Percentiles rank a stretch among this genome's conserved stretches.
Conservation (phyloP, 108 stramenopile species). For the Asterionellopsis glacialis region DNA sequence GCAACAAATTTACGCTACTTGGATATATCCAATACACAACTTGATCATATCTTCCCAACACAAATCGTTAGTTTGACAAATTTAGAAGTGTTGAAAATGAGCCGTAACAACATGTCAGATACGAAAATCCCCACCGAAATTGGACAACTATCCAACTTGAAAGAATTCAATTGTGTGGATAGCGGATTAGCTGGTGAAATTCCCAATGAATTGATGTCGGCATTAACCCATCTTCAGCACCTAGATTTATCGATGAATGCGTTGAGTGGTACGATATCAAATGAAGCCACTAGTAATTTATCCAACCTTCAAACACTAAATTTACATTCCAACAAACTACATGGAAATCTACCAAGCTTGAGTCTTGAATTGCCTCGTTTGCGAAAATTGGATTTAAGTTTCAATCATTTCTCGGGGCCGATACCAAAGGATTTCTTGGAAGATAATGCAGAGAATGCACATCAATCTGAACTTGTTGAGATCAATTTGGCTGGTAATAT, state of each 20-base stretch:
- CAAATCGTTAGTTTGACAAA: conserved; percentile 12
- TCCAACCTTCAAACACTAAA: conserved; percentile 11
- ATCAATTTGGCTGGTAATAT: conserved; percentile 38
- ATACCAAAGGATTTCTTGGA: conserved; percentile 37
- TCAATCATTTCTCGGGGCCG: conserved; percentile 44
- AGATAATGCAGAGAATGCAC: conserved; percentile 17
- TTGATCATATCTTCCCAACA: conserved; percentile 11
- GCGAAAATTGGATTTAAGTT: conserved; percentile 38
- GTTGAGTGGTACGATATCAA: conserved; percentile 13
- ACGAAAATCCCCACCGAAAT: conserved; percentile 20
- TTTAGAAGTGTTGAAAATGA: conserved; percentile 6
- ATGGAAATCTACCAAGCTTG: conserved; percentile 8
- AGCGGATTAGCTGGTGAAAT: conserved; percentile 22
- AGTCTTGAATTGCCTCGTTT: conserved; percentile 27
- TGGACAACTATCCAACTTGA: conserved; percentile 8
- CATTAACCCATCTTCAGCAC: background rate
- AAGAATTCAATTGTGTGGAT: conserved; percentile 28
- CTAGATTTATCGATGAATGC: conserved; percentile 3
- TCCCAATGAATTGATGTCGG: conserved; percentile 17
- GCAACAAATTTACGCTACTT: conserved; percentile 19
- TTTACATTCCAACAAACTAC: conserved; percentile 9
- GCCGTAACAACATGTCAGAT: conserved; percentile 13
- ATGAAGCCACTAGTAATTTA: conserved; percentile 9
- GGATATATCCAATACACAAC: conserved; percentile 13
- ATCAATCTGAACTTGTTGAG: conserved; percentile 13